Percentiles rank a stretch among this genome's conserved stretches.
Conservation (phyloP, 441 rosid species). For the Biscutella laevigata region DNA sequence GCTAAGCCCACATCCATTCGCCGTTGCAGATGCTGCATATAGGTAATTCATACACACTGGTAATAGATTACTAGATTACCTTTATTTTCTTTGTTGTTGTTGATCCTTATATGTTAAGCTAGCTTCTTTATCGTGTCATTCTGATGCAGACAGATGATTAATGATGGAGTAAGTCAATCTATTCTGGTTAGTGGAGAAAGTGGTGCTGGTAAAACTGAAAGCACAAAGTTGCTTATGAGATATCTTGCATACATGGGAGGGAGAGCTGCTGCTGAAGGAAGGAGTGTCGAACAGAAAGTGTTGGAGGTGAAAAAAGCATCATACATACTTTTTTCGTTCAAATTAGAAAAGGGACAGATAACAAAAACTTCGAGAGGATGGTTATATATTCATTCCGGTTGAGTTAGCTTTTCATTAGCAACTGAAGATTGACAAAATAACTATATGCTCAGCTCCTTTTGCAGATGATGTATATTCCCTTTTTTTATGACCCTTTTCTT, state of each 20-base stretch:
- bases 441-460: neutral
- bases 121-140: neutral
- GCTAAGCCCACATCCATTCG: constrained; percentile 94
- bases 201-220: constrained; percentile 99
- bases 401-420: constrained; percentile 10
- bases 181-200: constrained; percentile 98
- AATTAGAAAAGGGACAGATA: constrained; percentile 6
- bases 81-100: neutral
- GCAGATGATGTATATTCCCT: neutral
- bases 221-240: constrained; percentile 90
- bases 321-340: neutral
- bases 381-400: neutral
- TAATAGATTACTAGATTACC: neutral
- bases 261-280: constrained; percentile 86
- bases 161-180: constrained; percentile 81
- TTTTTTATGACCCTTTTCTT: neutral
- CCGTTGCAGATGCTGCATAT: constrained; percentile 93
- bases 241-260: constrained; percentile 99
- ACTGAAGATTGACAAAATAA: neutral
- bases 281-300: constrained; percentile 96
- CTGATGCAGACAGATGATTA: constrained; percentile 72
- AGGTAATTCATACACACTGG: constrained; percentile 40
- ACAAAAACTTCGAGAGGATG: constrained; percentile 4
- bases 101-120: neutral
- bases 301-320: constrained; percentile 51